Base-by-base conservation (phyloP, 768 basidiomycete genomes). In the Russula sp. region DNA sequence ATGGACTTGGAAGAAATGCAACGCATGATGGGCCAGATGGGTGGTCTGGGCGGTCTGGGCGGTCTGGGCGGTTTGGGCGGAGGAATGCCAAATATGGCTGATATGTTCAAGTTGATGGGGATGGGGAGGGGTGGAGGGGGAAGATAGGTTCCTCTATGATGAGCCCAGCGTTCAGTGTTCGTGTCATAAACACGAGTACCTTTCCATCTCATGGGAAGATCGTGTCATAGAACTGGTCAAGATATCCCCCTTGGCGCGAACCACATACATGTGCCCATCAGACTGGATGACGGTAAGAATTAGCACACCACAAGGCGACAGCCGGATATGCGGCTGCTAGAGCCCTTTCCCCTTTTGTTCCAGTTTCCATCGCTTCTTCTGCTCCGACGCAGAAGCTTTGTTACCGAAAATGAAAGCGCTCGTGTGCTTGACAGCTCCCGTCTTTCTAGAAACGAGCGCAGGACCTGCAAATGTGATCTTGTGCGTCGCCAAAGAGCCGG, bases 1-100 rank as follows among this genome's bases (percentile, higher is more conserved):
- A 78, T 87, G 57, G 93, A 94, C 71, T 90, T 96, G 89, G 89
- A 91, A 63, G 93, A 96, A 73, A 93, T 95, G 91, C 91, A 94
- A 76, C 83, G 92, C 88, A 91, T 92, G 88, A 94, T 95, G 90
- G 75, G 84, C 56, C 86, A 88, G 61, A 91, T 93, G 88, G 91
- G 90, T 55, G 79, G 78, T 14, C 68, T 80, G 13, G 85, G 86
- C 10, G 84, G 84, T 6, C 68, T 80, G 13, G 85, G 86, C 10
- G 84, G 84, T 6, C 74, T 84, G 4, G 85, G 84, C 27, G 88
- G 86, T 18, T 70, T 85, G 62, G 83, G 82, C 22, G 86, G 86
- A 49, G 84, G 84, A 3, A 83, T 86, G 82, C 80, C 83, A 54
- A 83, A 84, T 57, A 84, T 91, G 80, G 80, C 76, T 22, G 89